Base-by-base conservation (phyloP, 805 yeast species). In the Blastobotrys terrestris region DNA sequence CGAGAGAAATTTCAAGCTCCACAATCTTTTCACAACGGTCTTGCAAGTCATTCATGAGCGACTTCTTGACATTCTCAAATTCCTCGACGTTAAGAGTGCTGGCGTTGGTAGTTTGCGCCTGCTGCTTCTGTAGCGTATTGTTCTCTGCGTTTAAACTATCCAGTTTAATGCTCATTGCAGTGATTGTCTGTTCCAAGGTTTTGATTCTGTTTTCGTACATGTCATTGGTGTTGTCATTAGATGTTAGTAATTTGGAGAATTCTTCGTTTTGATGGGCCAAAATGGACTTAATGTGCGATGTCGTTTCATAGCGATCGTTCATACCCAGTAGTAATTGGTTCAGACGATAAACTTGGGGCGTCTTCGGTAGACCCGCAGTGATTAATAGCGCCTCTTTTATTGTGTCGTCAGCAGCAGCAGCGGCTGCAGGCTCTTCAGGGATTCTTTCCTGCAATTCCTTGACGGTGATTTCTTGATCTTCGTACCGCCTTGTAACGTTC, bases 1-100 rank as follows among this genome's bases (percentile, higher is more conserved):
- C 78, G 21, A 79, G 68, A 43, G 71, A 68, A 21, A 70, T 62
- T 53, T 77, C 80, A 43, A 79, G 64, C 47, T 71, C 76, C 35
- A 70, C 69, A 26, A 69, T 63, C 4, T 69, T 61, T 48, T 68
- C 72, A 48, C 72, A 68, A 2, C 72, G 56, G 11, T 60, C 63
- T 45, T 65, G 65, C 14, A 65, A 54, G 35, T 65, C 68, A 1
- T 58, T 55, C 64, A 65, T 63, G 31, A 65, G 55, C 22, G 63
- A 56, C 31, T 57, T 53, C 49, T 65, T 65, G 35, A 49, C 31
- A 5, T 19, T 15, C 40, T 48, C 51, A 21, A 40, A 48, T 19
- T 44, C 26, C 31, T 18, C 41, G 18, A 22, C 20, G 20, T 42
- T 42, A 14, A 31, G 43, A 31, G 35, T 47, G 19, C 18, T 51